phyloP scores from a whole-genome alignment of 1,284 basidiomycete genomes.

The Volvariella surrecta region DNA sequence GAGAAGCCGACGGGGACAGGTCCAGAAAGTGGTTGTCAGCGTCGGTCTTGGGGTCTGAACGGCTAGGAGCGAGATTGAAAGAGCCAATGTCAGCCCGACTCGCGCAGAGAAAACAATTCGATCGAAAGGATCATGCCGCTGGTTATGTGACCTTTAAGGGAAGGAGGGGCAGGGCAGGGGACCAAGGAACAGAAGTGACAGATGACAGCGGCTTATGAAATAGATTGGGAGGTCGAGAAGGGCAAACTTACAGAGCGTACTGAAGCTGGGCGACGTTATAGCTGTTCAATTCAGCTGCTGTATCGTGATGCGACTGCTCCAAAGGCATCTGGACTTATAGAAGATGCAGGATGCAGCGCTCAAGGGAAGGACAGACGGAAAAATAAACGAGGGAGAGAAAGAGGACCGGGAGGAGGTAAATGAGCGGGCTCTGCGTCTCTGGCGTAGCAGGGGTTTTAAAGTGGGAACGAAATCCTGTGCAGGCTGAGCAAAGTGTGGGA shows the following conservation, averaged over 20 bases:
- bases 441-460: slow-evolving; percentile 6
- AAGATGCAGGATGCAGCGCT: slow-evolving; percentile 13
- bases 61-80: slow-evolving; percentile 17
- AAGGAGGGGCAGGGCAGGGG: slow-evolving; percentile 14
- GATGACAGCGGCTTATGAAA: slow-evolving; percentile 18
- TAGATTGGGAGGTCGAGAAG: not conserved
- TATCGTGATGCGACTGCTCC: not conserved
- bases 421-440: slow-evolving; percentile 1
- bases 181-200: slow-evolving; percentile 12
- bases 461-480: not conserved
- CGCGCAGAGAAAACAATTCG: slow-evolving; percentile 3
- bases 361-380: slow-evolving; percentile 5
- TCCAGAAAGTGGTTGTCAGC: slow-evolving; percentile 25
- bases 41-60: slow-evolving; percentile 29
- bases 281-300: slow-evolving; percentile 32
- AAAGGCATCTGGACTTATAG: slow-evolving; percentile 11
- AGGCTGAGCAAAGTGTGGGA: slow-evolving; percentile 8
- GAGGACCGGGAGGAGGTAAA: slow-evolving; percentile 5
- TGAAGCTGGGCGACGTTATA: slow-evolving; percentile 60
- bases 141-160: slow-evolving; percentile 12
- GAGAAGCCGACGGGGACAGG: slow-evolving; percentile 39
- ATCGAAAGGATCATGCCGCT: not conserved
- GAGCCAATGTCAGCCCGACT: slow-evolving; percentile 9
- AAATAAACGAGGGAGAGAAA: not conserved
- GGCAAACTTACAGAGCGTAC: slow-evolving; percentile 43